phyloP scores from a whole-genome alignment of 2,329 filamentous ascomycete species.

The Achaetomium macrosporum region DNA sequence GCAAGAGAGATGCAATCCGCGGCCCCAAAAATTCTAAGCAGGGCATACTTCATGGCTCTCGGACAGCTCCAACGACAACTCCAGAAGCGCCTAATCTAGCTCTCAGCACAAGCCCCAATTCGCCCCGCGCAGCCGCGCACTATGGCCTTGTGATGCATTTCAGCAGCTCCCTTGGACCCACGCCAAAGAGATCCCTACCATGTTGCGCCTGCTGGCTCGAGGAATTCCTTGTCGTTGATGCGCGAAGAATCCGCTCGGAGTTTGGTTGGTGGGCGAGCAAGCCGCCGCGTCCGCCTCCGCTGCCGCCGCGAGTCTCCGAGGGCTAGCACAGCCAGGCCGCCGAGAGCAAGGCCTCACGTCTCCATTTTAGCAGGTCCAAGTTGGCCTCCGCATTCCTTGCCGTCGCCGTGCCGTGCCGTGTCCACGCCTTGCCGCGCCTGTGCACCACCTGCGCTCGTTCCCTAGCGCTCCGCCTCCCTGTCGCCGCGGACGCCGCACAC shows the following conservation, averaged over 20 bases:
- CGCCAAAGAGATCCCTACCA: constrained; percentile 12
- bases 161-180: constrained; percentile 5
- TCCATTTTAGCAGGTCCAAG: too few species aligned
- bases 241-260: constrained; percentile 19
- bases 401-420: constrained; percentile 14
- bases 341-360: too few species aligned
- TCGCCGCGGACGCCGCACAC: not conserved
- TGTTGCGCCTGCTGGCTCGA: constrained; percentile 23
- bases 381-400: not conserved
- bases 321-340: too few species aligned
- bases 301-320: not conserved
- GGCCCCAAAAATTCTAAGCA: constrained; percentile 18
- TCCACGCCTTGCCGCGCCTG: constrained; percentile 1
- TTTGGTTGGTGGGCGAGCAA: constrained; percentile 22
- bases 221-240: constrained; percentile 23
- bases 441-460: not conserved
- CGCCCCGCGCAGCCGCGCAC: constrained; percentile 14
- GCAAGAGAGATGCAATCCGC: not conserved
- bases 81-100: constrained; percentile 2
- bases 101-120: constrained; percentile 6
- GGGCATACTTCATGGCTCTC: constrained; percentile 5
- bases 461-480: constrained; percentile 3
- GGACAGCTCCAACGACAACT: constrained; percentile 9
- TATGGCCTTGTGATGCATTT: constrained; percentile 27
- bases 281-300: constrained; percentile 11